A percentile compares a stretch with the other conserved stretches of the same genome.
Evolutionary conservation across 1,284 basidiomycete genomes (phyloP).

Genomic region (Rhizoctonia solani): DNA sequence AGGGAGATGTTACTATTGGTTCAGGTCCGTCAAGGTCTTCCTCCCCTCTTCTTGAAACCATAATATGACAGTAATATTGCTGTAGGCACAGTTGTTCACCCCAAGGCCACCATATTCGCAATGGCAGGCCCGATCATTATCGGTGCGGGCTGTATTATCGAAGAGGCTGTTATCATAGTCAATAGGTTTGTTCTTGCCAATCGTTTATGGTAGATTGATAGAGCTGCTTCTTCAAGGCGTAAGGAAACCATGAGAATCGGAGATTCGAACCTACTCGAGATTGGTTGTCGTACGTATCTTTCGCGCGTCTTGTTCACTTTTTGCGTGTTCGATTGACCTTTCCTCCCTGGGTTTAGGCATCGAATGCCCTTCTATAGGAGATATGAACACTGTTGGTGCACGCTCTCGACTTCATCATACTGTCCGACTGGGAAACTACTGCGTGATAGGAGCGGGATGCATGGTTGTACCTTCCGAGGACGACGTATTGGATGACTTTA

Average conservation of each 20-base stretch:
- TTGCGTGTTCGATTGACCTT: too few relatives aligned
- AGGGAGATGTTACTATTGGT: constrained; percentile 89
- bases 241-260: constrained; percentile 91
- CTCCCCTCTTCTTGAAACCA: not conserved
- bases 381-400: constrained; percentile 83
- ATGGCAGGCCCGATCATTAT: constrained; percentile 85
- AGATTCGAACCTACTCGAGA: constrained; percentile 90
- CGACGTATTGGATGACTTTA: constrained; percentile 81
- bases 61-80: not conserved
- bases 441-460: constrained; percentile 79
- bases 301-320: not conserved
- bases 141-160: constrained; percentile 86
- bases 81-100: constrained; percentile 84
- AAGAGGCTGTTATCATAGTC: constrained; percentile 86
- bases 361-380: constrained; percentile 81
- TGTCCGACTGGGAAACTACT: constrained; percentile 76
- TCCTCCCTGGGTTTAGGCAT: constrained; percentile 58
- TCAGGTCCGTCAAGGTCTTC: constrained; percentile 57
- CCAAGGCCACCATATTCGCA: constrained; percentile 88
- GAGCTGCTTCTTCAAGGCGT: constrained; percentile 50
- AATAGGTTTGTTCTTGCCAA: constrained; percentile 61
- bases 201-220: not conserved
- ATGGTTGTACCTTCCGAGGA: constrained; percentile 73
- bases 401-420: constrained; percentile 78
- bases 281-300: constrained; percentile 73